Percentiles rank a stretch among this genome's conserved stretches.
These are phyloP conservation scores for Clonostachys rhizophaga DNA, from an alignment of 2,329 filamentous ascomycete genomes.

Conservation along the genomic window DNA sequence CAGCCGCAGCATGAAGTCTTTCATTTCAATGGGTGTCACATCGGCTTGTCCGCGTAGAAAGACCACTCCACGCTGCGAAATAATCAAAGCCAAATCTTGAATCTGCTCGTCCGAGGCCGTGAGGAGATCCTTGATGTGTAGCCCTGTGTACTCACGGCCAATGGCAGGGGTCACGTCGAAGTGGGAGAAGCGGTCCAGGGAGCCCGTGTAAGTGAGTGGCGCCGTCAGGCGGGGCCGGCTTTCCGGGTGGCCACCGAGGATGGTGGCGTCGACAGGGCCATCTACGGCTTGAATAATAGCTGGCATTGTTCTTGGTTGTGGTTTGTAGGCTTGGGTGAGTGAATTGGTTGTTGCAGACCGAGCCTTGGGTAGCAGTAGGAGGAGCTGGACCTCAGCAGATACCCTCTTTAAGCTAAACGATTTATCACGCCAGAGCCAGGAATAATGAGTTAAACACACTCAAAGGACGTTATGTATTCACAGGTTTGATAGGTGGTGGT, in stretches of 20 bases:
- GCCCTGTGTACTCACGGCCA: slow-evolving; percentile 38
- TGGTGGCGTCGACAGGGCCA: slow-evolving; percentile 4
- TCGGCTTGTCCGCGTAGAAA: slow-evolving; percentile 28
- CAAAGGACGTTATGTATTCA: too few species aligned
- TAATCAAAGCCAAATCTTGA: slow-evolving; percentile 48
- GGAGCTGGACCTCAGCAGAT: too few species aligned
- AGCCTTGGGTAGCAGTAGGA: neutral
- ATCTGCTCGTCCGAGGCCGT: slow-evolving; percentile 38
- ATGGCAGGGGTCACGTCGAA: slow-evolving; percentile 41
- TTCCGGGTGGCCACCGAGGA: slow-evolving; percentile 21
- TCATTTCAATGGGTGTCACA: slow-evolving; percentile 27
- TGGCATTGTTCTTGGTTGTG: neutral
- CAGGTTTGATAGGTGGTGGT: too few species aligned
- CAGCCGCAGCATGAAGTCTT: slow-evolving; percentile 27
- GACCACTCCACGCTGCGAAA: slow-evolving; percentile 30
- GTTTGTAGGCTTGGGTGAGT: neutral
- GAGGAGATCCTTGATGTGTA: slow-evolving; percentile 26
- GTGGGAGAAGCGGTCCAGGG: slow-evolving; percentile 6
- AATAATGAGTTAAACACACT: too few species aligned
- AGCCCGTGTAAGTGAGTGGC: slow-evolving; percentile 7
- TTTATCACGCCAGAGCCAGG: too few species aligned
- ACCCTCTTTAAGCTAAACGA: too few species aligned
- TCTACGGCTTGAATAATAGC: neutral
- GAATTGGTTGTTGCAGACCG: neutral
- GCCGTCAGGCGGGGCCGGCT: slow-evolving; percentile 16